These are phyloP conservation scores for Musa itinerans DNA, from an alignment of 176 grass and related monocot genomes.

Conservation along the genomic window DNA sequence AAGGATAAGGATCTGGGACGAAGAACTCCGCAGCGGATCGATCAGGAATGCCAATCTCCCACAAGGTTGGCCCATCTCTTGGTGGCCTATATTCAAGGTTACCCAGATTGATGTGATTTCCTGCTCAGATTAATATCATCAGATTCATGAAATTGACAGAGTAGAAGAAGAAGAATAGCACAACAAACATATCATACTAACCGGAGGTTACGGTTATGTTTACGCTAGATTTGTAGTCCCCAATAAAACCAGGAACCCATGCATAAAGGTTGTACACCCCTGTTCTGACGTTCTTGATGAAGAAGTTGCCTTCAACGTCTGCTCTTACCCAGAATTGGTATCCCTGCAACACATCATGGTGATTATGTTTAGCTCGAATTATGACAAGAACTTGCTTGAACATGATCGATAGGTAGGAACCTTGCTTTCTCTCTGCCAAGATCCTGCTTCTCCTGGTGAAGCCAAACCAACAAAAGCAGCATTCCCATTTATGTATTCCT, in stretches of 20 bases:
- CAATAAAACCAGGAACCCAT: slow-evolving; percentile 72
- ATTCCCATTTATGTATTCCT: slow-evolving; percentile 38
- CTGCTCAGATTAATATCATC: slow-evolving; percentile 9
- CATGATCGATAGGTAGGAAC: slow-evolving; percentile 9
- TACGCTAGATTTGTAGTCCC: slow-evolving; percentile 60
- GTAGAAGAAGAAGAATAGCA: neutral
- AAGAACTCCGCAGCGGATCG: slow-evolving; percentile 68
- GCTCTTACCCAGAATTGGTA: slow-evolving; percentile 89
- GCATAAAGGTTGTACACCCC: slow-evolving; percentile 70
- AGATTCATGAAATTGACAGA: neutral
- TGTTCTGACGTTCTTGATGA: slow-evolving; percentile 53
- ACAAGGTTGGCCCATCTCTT: slow-evolving; percentile 69
- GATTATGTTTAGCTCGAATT: neutral
- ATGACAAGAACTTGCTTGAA: too few relatives aligned
- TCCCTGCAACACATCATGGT: slow-evolving; percentile 27
- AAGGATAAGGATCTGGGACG: slow-evolving; percentile 68
- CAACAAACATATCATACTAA: slow-evolving; percentile 6
- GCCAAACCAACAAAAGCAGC: slow-evolving; percentile 81
- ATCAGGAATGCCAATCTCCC: slow-evolving; percentile 78
- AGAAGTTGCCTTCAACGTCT: slow-evolving; percentile 57
- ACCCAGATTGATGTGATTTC: slow-evolving; percentile 55
- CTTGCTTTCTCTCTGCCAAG: slow-evolving; percentile 92
- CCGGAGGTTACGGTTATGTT: slow-evolving; percentile 52
- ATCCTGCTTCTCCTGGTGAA: slow-evolving; percentile 75
- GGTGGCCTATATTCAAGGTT: slow-evolving; percentile 60